Evolutionary conservation across 257 asterid species (phyloP).

Genomic region (Lycium barbarum): DNA sequence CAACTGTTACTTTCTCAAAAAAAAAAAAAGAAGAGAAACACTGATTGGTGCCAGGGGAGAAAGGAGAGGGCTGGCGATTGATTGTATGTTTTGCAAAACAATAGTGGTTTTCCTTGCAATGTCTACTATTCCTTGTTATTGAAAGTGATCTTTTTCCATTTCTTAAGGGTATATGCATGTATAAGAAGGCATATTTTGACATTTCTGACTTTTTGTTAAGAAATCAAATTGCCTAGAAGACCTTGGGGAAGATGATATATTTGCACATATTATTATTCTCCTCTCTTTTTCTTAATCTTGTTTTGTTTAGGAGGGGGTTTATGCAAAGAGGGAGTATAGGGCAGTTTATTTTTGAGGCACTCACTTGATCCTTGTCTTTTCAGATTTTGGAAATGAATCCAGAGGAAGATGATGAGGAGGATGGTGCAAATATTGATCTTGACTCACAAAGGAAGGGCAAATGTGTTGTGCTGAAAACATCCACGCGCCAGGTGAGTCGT

Average conservation of each 20-base stretch:
- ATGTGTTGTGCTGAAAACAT: constrained; percentile 94
- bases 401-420: constrained; percentile 99
- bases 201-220: neutral
- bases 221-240: neutral
- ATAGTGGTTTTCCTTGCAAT: neutral
- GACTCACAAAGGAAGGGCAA: constrained; percentile 98
- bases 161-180: neutral
- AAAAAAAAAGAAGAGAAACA: neutral
- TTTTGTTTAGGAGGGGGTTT: neutral
- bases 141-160: neutral
- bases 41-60: neutral
- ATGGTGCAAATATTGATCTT: constrained; percentile 96
- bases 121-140: neutral
- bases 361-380: constrained; percentile 1
- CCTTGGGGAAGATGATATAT: constrained; percentile 8
- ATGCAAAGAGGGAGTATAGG: neutral
- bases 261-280: neutral
- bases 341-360: neutral
- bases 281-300: neutral
- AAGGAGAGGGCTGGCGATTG: neutral
- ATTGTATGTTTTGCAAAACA: neutral
- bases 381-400: constrained; percentile 98
- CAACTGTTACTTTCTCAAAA: no score
- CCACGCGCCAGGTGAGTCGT: constrained; percentile 85
- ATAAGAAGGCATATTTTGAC: neutral